Conservation (phyloP, 139 green algal genomes). For the Eudorina sp. region DNA sequence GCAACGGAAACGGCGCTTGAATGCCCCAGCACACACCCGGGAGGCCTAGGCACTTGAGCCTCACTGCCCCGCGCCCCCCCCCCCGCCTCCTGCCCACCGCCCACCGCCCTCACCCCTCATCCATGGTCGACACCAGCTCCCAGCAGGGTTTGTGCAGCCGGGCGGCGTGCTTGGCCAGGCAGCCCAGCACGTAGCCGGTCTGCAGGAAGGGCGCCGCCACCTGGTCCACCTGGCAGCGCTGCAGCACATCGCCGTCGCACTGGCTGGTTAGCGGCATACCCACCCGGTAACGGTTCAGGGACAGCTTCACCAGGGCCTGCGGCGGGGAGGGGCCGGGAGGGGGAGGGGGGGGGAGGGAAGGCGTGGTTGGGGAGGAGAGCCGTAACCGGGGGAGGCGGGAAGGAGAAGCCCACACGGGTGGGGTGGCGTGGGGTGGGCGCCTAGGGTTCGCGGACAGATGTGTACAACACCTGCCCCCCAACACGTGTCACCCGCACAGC, state of each 20-base stretch:
- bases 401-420: too few species aligned
- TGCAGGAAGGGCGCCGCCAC: constrained; percentile 48
- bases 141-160: constrained; percentile 55
- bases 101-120: constrained; percentile 2
- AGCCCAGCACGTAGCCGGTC: constrained; percentile 48
- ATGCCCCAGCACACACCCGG: too few species aligned
- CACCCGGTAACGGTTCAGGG: constrained; percentile 53
- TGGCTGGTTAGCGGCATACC: constrained; percentile 57
- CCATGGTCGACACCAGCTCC: constrained; percentile 54
- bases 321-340: background rate
- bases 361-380: too few species aligned
- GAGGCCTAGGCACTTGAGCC: too few species aligned
- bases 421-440: too few species aligned
- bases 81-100: background rate
- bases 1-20: too few species aligned
- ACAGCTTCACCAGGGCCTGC: constrained; percentile 47
- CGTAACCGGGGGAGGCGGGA: too few species aligned
- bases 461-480: too few species aligned
- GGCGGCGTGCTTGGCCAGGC: constrained; percentile 41
- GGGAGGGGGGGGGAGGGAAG: background rate
- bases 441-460: too few species aligned
- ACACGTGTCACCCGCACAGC: too few species aligned
- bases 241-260: constrained; percentile 56
- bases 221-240: constrained; percentile 49
- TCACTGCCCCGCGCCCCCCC: background rate